phyloP scores from a whole-genome alignment of 1,139 yeast genomes.

The Zygosaccharomyces pseudobailii region DNA sequence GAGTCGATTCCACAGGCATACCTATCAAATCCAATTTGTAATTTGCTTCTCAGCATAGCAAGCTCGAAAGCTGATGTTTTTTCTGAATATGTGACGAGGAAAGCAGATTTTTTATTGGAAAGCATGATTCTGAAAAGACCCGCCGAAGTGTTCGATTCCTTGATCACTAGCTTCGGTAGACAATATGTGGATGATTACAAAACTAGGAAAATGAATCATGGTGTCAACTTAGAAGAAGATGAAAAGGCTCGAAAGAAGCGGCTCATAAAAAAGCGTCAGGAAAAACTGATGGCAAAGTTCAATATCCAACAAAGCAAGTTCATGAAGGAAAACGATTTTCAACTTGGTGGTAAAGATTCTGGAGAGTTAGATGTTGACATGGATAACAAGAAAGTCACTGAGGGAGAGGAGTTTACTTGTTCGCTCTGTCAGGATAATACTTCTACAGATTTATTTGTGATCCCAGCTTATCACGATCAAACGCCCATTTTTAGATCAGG shows the following conservation, averaged over 20 bases:
- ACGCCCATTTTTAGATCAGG: conserved; percentile 40
- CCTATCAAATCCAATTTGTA: conserved; percentile 52
- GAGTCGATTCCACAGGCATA: conserved; percentile 42
- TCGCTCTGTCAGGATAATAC: conserved; percentile 64
- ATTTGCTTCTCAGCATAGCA: conserved; percentile 47
- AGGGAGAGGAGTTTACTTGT: conserved; percentile 41
- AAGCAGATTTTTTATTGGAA: conserved; percentile 55
- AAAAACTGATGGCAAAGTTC: conserved; percentile 70
- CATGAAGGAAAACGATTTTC: conserved; percentile 42
- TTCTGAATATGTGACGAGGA: conserved; percentile 45
- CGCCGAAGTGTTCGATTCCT: conserved; percentile 44
- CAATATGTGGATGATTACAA: conserved; percentile 48
- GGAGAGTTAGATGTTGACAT: conserved; percentile 39
- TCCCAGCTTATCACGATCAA: conserved; percentile 41
- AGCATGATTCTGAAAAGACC: conserved; percentile 45
- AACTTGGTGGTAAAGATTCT: conserved; percentile 40
- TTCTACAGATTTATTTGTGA: conserved; percentile 46
- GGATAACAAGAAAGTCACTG: conserved; percentile 33
- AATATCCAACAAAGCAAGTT: conserved; percentile 72
- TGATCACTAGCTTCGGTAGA: conserved; percentile 55
- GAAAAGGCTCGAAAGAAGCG: conserved; percentile 52
- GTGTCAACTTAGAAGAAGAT: conserved; percentile 43
- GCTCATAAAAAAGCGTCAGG: conserved; percentile 60
- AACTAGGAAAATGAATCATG: conserved; percentile 41
- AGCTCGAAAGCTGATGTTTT: conserved; percentile 40